These are phyloP conservation scores for Gossypium australe DNA, from an alignment of 345 rosid species.

Conservation along the genomic window DNA sequence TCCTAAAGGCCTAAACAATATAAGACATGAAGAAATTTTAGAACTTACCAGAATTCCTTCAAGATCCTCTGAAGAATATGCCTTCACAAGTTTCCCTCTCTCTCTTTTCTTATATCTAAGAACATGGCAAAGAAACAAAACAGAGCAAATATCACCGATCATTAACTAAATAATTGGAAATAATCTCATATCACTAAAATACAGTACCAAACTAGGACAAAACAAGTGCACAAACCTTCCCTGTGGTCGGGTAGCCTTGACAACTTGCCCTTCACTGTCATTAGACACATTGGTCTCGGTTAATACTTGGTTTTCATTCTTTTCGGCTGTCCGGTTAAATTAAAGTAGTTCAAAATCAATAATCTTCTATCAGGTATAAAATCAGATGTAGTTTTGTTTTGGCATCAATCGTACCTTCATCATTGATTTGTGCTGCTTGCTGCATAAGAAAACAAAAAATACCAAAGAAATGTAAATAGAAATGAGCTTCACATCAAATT, in stretches of 20 bases:
- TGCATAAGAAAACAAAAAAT: constrained; percentile 21
- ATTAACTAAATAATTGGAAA: not conserved
- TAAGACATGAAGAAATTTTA: not conserved
- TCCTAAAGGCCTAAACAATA: no score
- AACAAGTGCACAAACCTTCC: constrained; percentile 60
- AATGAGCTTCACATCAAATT: not conserved
- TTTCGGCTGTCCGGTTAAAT: constrained; percentile 28
- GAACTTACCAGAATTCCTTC: constrained; percentile 84
- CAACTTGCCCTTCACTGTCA: constrained; percentile 32
- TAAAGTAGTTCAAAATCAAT: not conserved
- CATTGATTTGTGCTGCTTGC: constrained; percentile 55
- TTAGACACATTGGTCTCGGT: constrained; percentile 26
- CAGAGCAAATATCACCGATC: not conserved
- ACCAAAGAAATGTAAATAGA: no score
- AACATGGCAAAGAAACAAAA: not conserved
- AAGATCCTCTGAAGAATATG: constrained; percentile 82
- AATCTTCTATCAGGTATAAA: not conserved
- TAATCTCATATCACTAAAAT: not conserved
- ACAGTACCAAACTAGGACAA: not conserved
- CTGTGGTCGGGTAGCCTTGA: constrained; percentile 74
- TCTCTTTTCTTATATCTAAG: constrained; percentile 78
- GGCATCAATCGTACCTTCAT: constrained; percentile 44
- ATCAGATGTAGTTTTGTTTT: not conserved
- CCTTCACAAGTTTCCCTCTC: constrained; percentile 74
- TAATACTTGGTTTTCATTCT: constrained; percentile 29